Evolutionary conservation across 345 rosid species (phyloP).

Genomic region (Boechera divaricarpa): DNA sequence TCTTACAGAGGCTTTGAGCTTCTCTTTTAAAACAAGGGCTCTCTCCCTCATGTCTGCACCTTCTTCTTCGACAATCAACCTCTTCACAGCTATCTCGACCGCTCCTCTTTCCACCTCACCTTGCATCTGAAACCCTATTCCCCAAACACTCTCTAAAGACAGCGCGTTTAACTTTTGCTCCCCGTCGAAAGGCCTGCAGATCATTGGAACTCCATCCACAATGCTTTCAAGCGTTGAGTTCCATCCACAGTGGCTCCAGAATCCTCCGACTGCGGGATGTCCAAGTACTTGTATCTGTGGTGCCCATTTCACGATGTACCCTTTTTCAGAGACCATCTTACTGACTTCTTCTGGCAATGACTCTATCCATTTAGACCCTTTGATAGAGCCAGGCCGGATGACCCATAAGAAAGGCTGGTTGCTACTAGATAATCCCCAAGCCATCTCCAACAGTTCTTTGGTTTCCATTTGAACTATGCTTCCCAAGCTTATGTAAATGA

Average conservation of each 20-base stretch:
- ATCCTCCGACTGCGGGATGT: conserved; percentile 57
- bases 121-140: conserved; percentile 11
- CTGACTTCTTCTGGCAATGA: conserved; percentile 39
- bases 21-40: conserved; percentile 10
- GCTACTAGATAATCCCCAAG: conserved; percentile 49
- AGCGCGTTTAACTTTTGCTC: conserved; percentile 43
- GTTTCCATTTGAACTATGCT: conserved; percentile 49
- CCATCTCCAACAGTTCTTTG: conserved; percentile 54
- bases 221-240: conserved; percentile 44
- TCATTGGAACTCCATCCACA: conserved; percentile 43
- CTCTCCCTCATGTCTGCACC: conserved; percentile 24
- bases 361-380: neutral
- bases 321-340: conserved; percentile 44
- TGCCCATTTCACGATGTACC: conserved; percentile 56
- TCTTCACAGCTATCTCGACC: conserved; percentile 17
- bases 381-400: conserved; percentile 50
- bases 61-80: conserved; percentile 19
- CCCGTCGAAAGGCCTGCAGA: conserved; percentile 37
- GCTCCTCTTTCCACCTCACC: conserved; percentile 16
- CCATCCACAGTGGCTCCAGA: conserved; percentile 48
- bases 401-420: conserved; percentile 71
- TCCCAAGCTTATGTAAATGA: conserved; percentile 65
- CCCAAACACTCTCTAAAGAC: conserved; percentile 13
- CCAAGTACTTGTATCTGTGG: conserved; percentile 58
- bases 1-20: conserved; percentile 12